Conservation (phyloP, 306 rosid species). For the Rubus idaeus region DNA sequence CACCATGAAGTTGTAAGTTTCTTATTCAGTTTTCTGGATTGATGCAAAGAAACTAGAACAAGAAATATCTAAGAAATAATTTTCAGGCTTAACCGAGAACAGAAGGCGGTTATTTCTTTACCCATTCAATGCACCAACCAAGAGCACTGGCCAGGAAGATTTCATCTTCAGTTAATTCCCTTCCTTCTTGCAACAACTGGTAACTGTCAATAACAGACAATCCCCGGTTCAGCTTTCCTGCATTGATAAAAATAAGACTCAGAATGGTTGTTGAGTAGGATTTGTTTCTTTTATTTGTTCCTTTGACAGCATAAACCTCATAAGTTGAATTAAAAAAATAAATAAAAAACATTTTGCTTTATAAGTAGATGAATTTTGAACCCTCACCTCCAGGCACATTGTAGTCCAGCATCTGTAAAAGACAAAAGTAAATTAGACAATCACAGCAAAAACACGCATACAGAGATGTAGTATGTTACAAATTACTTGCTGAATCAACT, state of each 20-base stretch:
- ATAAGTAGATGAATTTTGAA: conserved; percentile 2
- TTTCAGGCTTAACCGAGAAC: conserved; percentile 6
- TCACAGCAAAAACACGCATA: conserved; percentile 5
- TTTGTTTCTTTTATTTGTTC: too few relatives aligned
- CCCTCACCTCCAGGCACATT: conserved; percentile 88
- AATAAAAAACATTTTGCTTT: background rate
- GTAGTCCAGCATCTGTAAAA: conserved; percentile 78
- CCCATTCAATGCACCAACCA: conserved; percentile 57
- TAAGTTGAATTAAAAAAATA: too few relatives aligned
- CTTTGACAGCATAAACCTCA: too few relatives aligned
- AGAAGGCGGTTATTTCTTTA: conserved; percentile 3
- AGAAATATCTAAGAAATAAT: background rate
- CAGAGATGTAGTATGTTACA: background rate
- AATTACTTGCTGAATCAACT: background rate
- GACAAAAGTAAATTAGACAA: background rate
- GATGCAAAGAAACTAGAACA: background rate
- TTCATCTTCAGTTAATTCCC: conserved; percentile 34
- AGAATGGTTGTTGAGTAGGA: background rate
- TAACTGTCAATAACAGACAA: conserved; percentile 44
- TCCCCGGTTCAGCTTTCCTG: conserved; percentile 46
- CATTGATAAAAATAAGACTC: conserved; percentile 18
- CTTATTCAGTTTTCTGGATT: background rate
- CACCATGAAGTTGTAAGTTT: background rate
- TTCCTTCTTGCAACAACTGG: conserved; percentile 31
- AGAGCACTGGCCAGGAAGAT: conserved; percentile 46